phyloP scores from a whole-genome alignment of 78 protist species.

The Anaeramoeba flamelloides region DNA sequence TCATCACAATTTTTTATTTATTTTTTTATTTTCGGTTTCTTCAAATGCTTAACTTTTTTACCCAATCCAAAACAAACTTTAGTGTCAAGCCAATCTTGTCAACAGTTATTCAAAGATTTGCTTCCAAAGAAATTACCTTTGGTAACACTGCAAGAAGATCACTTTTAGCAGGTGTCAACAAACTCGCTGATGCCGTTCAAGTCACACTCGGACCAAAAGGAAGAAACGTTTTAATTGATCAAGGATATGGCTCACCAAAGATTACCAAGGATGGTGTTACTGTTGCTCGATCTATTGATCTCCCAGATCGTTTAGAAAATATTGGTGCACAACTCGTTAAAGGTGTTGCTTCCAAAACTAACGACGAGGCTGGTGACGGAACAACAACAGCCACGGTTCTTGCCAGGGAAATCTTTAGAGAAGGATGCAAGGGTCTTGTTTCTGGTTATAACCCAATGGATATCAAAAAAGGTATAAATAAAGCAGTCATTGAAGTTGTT shows the following conservation, averaged over 20 bases:
- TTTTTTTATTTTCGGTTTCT: too few species aligned
- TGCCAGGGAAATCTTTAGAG: constrained; percentile 76
- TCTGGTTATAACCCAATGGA: constrained; percentile 96
- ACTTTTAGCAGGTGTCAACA: constrained; percentile 76
- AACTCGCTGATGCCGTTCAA: constrained; percentile 84
- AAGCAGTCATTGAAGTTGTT: constrained; percentile 61
- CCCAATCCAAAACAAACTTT: too few species aligned
- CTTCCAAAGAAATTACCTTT: constrained; percentile 71
- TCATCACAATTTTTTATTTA: too few species aligned
- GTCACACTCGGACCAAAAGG: constrained; percentile 97
- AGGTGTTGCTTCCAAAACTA: constrained; percentile 87
- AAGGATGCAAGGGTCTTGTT: constrained; percentile 83
- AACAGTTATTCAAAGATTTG: too few species aligned
- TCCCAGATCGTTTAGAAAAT: constrained; percentile 66
- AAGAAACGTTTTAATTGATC: constrained; percentile 87
- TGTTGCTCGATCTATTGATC: constrained; percentile 90
- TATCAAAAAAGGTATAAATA: constrained; percentile 76
- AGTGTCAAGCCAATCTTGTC: too few species aligned
- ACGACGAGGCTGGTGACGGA: constrained; percentile 86
- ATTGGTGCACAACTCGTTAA: constrained; percentile 86
- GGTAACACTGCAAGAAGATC: constrained; percentile 68
- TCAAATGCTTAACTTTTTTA: too few species aligned
- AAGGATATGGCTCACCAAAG: constrained; percentile 83
- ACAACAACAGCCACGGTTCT: constrained; percentile 97
- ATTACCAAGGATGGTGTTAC: constrained; percentile 99